phyloP scores from a whole-genome alignment of 1,139 yeast genomes.

The Protomyces pachydermus region DNA sequence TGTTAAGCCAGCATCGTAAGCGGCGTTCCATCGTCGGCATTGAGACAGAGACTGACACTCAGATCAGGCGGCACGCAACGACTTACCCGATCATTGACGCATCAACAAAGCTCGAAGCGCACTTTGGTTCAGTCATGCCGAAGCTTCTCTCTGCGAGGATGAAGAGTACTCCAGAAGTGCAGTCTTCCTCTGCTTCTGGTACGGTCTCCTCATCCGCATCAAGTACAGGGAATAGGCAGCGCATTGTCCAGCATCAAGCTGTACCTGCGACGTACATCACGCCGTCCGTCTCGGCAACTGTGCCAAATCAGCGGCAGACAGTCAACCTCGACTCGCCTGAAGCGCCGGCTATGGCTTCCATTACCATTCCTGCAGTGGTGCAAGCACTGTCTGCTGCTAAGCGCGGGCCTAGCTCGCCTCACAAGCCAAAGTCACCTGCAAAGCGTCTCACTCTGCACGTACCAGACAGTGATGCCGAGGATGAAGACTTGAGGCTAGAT shows the following conservation, averaged over 20 bases:
- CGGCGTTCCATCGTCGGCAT: background rate
- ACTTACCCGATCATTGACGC: background rate
- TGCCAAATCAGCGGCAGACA: constrained; percentile 10
- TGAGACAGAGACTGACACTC: too few species aligned
- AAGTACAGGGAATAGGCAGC: background rate
- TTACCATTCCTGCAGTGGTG: background rate
- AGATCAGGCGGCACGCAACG: background rate
- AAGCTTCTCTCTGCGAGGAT: background rate
- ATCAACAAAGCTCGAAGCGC: constrained; percentile 1
- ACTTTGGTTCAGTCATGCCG: constrained; percentile 10
- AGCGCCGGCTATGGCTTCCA: background rate
- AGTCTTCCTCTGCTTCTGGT: background rate
- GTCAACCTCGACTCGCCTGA: constrained; percentile 6
- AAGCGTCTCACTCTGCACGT: constrained; percentile 12
- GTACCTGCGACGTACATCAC: constrained; percentile 9
- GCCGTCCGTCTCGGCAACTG: background rate
- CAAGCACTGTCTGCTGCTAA: background rate
- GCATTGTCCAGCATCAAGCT: background rate
- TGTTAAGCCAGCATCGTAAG: background rate
- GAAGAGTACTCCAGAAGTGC: background rate
- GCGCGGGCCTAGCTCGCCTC: constrained; percentile 16
- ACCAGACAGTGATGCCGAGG: background rate
- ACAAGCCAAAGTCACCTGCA: constrained; percentile 13
- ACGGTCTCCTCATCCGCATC: background rate
- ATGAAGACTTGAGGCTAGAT: constrained; percentile 5